Conservation (phyloP, 768 basidiomycete genomes). For the Lactarius deliciosus region DNA sequence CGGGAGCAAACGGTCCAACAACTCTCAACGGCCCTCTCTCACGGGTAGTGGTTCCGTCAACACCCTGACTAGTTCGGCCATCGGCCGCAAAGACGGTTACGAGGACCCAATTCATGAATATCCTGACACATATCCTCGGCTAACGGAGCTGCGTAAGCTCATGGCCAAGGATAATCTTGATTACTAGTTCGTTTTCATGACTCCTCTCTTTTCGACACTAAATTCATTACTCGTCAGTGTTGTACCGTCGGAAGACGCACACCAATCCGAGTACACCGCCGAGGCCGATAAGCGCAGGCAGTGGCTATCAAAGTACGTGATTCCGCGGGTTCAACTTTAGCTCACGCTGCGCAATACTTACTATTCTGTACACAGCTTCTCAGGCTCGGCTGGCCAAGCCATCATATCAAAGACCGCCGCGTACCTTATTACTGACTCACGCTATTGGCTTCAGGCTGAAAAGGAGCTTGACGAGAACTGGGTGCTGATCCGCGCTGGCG, state of each 20-base stretch:
- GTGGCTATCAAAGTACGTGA: constrained; percentile 70
- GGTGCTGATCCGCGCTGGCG: constrained; percentile 61
- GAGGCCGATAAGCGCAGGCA: constrained; percentile 73
- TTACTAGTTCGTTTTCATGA: constrained; percentile 25
- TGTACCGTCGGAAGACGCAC: constrained; percentile 78
- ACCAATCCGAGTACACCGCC: constrained; percentile 81
- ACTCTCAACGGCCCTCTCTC: constrained; percentile 25
- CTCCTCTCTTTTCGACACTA: constrained; percentile 15
- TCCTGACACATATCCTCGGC: constrained; percentile 29
- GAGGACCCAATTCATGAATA: constrained; percentile 29
- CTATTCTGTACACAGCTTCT: constrained; percentile 44
- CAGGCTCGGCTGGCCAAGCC: constrained; percentile 68
- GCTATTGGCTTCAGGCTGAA: constrained; percentile 80
- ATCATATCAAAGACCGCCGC: constrained; percentile 65
- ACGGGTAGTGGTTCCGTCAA: constrained; percentile 27
- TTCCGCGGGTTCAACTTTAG: constrained; percentile 2
- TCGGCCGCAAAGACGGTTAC: constrained; percentile 32
- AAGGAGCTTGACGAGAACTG: constrained; percentile 74
- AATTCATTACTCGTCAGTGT: constrained; percentile 45
- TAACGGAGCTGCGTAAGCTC: constrained; percentile 27
- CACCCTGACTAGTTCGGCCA: constrained; percentile 32
- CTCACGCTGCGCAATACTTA: background rate
- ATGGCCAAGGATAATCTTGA: constrained; percentile 30
- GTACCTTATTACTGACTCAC: constrained; percentile 75
- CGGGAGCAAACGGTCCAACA: constrained; percentile 25